phyloP scores from a whole-genome alignment of 371 early-diverging fungal genomes.

The Apophysomyces ossiformis region DNA sequence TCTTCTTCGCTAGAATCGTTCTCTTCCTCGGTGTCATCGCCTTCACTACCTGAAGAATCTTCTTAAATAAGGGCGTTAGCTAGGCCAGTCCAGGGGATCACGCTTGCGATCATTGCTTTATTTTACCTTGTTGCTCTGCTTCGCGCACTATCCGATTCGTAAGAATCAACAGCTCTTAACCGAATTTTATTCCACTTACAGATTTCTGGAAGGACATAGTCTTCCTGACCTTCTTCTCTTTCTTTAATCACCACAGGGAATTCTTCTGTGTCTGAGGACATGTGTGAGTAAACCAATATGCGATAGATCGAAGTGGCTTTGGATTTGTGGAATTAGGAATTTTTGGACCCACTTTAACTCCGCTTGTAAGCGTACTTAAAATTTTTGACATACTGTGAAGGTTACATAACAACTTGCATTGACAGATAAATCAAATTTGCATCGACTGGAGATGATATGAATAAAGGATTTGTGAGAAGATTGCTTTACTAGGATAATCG shows the following conservation, averaged over 20 bases:
- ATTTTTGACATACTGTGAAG: too few relatives aligned
- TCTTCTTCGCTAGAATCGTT: conserved; percentile 43
- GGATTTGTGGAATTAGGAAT: not conserved
- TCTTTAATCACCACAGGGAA: conserved; percentile 18
- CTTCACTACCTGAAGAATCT: not conserved
- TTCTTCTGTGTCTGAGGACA: conserved; percentile 12
- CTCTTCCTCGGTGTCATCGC: conserved; percentile 35
- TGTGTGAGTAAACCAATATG: not conserved
- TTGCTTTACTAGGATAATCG: too few relatives aligned
- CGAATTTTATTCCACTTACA: conserved; percentile 12
- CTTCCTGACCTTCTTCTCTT: conserved; percentile 17
- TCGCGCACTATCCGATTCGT: not conserved
- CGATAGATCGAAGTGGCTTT: not conserved
- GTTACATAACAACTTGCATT: not conserved
- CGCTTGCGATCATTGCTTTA: not conserved
- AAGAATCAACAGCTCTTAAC: not conserved
- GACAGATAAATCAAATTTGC: not conserved
- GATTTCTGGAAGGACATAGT: conserved; percentile 21
- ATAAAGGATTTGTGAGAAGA: too few relatives aligned
- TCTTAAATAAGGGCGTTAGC: not conserved
- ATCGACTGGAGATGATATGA: not conserved
- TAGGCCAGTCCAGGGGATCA: not conserved
- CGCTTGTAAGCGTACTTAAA: too few relatives aligned
- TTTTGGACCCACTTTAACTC: not conserved
- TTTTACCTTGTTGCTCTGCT: conserved; percentile 14